These are phyloP conservation scores for Priceomyces medius DNA, from an alignment of 805 yeast species.

Conservation along the genomic window DNA sequence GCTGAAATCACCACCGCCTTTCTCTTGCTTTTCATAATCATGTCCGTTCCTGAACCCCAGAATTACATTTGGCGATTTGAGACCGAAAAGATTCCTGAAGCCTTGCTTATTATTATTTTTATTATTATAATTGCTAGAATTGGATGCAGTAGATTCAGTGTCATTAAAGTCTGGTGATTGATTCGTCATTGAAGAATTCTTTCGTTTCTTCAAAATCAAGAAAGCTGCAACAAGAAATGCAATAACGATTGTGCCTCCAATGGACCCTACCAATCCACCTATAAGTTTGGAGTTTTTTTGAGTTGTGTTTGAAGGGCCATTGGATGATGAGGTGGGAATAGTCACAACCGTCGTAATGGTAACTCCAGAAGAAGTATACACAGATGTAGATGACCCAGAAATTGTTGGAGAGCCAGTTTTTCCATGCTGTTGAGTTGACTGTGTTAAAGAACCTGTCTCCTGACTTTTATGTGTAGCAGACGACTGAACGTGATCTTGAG, in stretches of 20 bases:
- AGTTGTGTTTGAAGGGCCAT: conserved; percentile 12
- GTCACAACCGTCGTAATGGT: conserved; percentile 42
- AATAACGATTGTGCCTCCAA: conserved; percentile 45
- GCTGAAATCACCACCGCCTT: conserved; percentile 7
- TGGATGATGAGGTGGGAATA: conserved; percentile 33
- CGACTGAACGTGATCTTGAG: neutral
- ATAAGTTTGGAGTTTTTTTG: conserved; percentile 34
- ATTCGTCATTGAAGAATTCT: conserved; percentile 29
- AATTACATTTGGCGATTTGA: conserved; percentile 15
- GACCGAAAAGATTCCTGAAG: conserved; percentile 31
- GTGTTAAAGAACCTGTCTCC: neutral
- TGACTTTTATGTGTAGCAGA: neutral
- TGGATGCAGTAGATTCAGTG: conserved; percentile 19
- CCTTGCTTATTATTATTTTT: conserved; percentile 17
- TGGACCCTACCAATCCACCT: conserved; percentile 47
- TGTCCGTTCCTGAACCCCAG: conserved; percentile 13
- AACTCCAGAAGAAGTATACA: conserved; percentile 21
- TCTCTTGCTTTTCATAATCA: conserved; percentile 29
- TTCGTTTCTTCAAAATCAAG: conserved; percentile 33
- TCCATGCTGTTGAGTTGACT: neutral
- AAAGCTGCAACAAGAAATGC: conserved; percentile 36
- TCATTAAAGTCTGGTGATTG: conserved; percentile 46
- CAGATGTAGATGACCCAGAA: conserved; percentile 11
- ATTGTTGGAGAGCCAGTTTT: neutral
- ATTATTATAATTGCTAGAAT: conserved; percentile 1